Evolutionary conservation across 345 rosid genomes (phyloP).

Genomic region (rapeseed (Brassica napus)): DNA sequence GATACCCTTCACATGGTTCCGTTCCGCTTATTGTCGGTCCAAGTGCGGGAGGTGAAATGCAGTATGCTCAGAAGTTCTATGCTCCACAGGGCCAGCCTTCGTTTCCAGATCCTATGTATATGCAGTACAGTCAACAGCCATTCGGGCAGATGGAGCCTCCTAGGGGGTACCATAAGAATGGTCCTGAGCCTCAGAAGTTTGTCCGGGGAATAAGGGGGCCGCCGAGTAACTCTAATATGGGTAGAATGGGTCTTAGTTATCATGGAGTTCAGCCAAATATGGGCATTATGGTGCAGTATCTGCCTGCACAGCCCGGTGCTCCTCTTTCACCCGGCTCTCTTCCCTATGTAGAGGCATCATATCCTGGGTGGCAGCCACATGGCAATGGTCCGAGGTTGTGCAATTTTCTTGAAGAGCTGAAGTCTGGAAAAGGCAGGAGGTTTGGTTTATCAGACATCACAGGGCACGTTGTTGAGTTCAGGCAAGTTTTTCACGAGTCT

Average conservation of each 20-base stretch:
- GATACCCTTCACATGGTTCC: slow-evolving; percentile 51
- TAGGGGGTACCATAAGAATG: slow-evolving; percentile 41
- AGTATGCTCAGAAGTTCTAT: slow-evolving; percentile 47
- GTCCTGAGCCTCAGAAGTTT: slow-evolving; percentile 39
- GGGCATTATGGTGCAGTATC: slow-evolving; percentile 52
- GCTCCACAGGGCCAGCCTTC: slow-evolving; percentile 55
- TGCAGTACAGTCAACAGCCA: slow-evolving; percentile 53
- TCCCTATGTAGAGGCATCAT: slow-evolving; percentile 37
- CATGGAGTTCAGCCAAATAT: slow-evolving; percentile 44
- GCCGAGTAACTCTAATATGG: slow-evolving; percentile 33
- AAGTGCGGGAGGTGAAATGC: slow-evolving; percentile 49
- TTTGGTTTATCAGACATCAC: slow-evolving; percentile 63
- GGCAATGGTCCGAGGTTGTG: slow-evolving; percentile 44
- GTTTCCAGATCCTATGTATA: slow-evolving; percentile 45
- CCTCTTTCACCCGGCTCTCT: slow-evolving; percentile 44
- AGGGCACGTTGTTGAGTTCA: slow-evolving; percentile 65
- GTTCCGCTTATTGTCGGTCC: slow-evolving; percentile 46
- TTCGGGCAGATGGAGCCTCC: slow-evolving; percentile 49
- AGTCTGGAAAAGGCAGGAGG: slow-evolving; percentile 62
- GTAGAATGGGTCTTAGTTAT: slow-evolving; percentile 41
- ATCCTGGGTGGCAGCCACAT: slow-evolving; percentile 57
- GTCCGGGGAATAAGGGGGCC: slow-evolving; percentile 40
- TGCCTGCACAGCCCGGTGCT: slow-evolving; percentile 43
- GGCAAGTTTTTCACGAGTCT: slow-evolving; percentile 44
- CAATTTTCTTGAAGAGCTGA: slow-evolving; percentile 64